phyloP scores from a whole-genome alignment of 352 stramenopile species.

The Phytophthora idaei region DNA sequence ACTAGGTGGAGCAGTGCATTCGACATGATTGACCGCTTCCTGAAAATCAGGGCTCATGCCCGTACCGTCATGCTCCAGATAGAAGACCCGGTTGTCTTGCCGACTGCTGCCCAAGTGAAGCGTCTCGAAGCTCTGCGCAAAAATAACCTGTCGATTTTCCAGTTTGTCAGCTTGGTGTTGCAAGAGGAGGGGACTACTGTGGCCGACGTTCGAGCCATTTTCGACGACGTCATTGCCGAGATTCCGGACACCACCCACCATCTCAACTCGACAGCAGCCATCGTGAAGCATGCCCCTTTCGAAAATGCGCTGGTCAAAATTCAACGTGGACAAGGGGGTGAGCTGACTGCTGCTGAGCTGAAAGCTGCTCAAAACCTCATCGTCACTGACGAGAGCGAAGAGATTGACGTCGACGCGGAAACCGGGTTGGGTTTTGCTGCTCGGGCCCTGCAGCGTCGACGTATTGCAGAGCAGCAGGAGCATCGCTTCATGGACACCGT shows the following conservation, averaged over 20 bases:
- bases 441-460: no score
- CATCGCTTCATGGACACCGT: no score
- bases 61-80: slow-evolving; percentile 1
- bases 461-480: no score
- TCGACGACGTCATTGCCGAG: not conserved
- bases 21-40: not conserved
- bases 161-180: not conserved
- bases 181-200: not conserved
- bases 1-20: slow-evolving; percentile 1
- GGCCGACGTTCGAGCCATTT: slow-evolving; percentile 1
- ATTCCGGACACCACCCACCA: not conserved
- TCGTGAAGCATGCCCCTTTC: not conserved
- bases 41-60: not conserved
- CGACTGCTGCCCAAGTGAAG: not conserved
- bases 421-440: no score
- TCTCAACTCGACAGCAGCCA: not conserved
- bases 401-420: no score
- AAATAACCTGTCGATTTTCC: not conserved
- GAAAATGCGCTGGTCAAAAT: not conserved
- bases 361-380: no score
- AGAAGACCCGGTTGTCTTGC: not conserved
- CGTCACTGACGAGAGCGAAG: no score
- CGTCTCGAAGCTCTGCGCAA: not conserved
- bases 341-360: not conserved
- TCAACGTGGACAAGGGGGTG: not conserved